These are phyloP conservation scores for Canavalia ensiformis DNA, from an alignment of 306 rosid genomes.

Conservation along the genomic window DNA sequence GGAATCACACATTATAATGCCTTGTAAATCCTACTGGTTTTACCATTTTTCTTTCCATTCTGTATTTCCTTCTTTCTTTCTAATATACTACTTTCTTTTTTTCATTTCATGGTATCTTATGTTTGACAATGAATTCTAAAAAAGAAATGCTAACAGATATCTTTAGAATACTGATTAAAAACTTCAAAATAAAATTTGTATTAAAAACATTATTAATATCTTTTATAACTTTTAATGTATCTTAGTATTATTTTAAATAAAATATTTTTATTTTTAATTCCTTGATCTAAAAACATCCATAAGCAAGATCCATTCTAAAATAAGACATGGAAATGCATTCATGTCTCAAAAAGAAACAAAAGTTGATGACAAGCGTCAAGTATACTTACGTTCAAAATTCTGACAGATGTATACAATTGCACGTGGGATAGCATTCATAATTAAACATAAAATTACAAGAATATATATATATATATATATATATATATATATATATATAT, in stretches of 20 bases:
- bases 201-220: no score
- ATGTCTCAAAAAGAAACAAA: constrained; percentile 7
- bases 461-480: not conserved
- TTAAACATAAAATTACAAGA: not conserved
- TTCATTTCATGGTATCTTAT: not conserved
- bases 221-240: no score
- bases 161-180: no score
- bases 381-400: not conserved
- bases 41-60: not conserved
- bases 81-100: not conserved
- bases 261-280: no score
- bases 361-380: not conserved
- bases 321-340: not conserved
- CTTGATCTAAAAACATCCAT: no score
- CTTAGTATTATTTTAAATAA: no score
- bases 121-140: not conserved
- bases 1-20: not conserved
- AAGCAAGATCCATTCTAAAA: not conserved
- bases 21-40: not conserved
- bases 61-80: not conserved
- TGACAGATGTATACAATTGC: not conserved
- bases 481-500: not conserved
- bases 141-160: no score
- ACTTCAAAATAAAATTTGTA: no score
- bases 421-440: not conserved